Conservation (phyloP, 2,329 filamentous ascomycete species). For the Coleophoma crateriformis region DNA sequence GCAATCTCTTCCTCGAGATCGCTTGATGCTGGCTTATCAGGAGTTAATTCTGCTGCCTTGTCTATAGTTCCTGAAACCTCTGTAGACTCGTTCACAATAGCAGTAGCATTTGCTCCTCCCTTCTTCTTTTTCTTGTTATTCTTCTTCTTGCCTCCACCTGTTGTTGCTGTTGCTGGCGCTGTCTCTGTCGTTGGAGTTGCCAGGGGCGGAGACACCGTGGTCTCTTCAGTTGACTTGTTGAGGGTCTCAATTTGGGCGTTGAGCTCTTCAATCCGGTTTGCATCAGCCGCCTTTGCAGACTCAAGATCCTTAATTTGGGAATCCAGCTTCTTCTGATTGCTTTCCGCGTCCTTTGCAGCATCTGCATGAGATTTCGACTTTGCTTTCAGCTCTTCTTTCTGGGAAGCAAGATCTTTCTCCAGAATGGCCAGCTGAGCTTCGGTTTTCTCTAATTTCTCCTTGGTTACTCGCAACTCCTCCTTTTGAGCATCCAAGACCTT, state of each 20-base stretch:
- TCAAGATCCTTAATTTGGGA: constrained; percentile 17
- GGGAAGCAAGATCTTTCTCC: constrained; percentile 13
- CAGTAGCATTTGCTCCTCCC: constrained; percentile 31
- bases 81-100: constrained; percentile 13
- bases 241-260: constrained; percentile 12
- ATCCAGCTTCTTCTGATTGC: constrained; percentile 10
- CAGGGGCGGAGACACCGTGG: not conserved
- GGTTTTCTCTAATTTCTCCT: constrained; percentile 18
- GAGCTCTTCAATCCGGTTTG: constrained; percentile 19
- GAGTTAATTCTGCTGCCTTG: constrained; percentile 6
- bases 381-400: constrained; percentile 14
- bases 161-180: constrained; percentile 25
- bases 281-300: constrained; percentile 9
- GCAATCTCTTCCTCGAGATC: constrained; percentile 22
- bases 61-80: constrained; percentile 16
- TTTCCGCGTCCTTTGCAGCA: constrained; percentile 15
- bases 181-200: constrained; percentile 3
- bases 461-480: constrained; percentile 19
- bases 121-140: constrained; percentile 91
- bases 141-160: constrained; percentile 54
- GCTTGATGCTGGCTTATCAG: constrained; percentile 5
- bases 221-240: constrained; percentile 10
- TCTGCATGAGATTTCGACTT: constrained; percentile 11
- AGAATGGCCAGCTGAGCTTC: constrained; percentile 16
- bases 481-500: constrained; percentile 10